phyloP scores from a whole-genome alignment of 352 stramenopile species.

The Phytopythium chamaehyphon region DNA sequence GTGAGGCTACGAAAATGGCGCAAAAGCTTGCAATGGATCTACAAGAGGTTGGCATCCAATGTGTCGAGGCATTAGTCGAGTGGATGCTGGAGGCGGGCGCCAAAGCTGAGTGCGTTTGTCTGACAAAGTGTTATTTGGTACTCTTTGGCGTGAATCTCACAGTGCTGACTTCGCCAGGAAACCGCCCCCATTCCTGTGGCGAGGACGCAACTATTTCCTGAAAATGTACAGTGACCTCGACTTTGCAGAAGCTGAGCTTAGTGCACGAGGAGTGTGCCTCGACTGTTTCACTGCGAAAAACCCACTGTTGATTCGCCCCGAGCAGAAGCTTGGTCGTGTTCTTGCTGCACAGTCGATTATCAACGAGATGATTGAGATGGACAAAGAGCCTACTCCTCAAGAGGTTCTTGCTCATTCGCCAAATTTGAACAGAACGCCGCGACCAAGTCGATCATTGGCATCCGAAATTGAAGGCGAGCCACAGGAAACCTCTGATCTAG shows the following conservation, averaged over 20 bases:
- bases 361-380: constrained; percentile 58
- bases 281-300: constrained; percentile 56
- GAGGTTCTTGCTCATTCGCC: constrained; percentile 16
- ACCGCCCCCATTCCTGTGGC: constrained; percentile 67
- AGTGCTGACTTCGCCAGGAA: constrained; percentile 21
- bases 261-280: constrained; percentile 42
- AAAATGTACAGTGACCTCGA: constrained; percentile 72
- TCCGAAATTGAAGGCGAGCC: background rate
- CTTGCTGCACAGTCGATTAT: constrained; percentile 72
- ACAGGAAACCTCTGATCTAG: background rate
- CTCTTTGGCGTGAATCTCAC: background rate
- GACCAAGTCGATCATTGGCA: background rate
- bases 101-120: constrained; percentile 49
- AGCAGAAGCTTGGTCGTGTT: constrained; percentile 69
- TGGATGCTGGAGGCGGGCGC: constrained; percentile 78
- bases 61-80: constrained; percentile 72
- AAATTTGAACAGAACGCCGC: constrained; percentile 1
- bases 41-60: constrained; percentile 61
- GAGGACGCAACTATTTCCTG: constrained; percentile 67
- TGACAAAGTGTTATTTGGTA: background rate
- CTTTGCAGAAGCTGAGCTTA: constrained; percentile 54
- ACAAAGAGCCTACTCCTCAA: constrained; percentile 25
- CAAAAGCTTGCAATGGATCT: constrained; percentile 65
- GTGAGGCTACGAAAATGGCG: constrained; percentile 62
- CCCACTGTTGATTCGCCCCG: constrained; percentile 56